These are phyloP conservation scores for Heimioporus sp. DNA, from an alignment of 768 basidiomycete genomes.

Conservation along the genomic window DNA sequence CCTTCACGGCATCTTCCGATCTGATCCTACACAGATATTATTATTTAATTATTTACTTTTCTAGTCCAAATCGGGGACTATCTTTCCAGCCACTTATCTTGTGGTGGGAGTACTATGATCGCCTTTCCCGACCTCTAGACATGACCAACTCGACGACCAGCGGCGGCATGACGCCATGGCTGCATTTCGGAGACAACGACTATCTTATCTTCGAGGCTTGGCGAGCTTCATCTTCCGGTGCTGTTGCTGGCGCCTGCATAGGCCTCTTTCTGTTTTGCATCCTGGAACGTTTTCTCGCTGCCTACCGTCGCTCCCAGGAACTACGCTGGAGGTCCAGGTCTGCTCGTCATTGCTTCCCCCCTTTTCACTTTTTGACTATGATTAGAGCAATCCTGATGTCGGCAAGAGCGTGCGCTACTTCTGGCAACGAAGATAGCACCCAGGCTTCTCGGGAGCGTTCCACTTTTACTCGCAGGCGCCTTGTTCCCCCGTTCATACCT, in stretches of 20 bases:
- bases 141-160: slow-evolving; percentile 11
- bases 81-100: no score
- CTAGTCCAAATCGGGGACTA: slow-evolving; percentile 7
- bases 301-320: slow-evolving; percentile 51
- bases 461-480: slow-evolving; percentile 18
- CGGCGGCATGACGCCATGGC: slow-evolving; percentile 57
- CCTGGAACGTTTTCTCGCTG: slow-evolving; percentile 67
- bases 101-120: no score
- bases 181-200: slow-evolving; percentile 69
- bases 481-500: slow-evolving; percentile 59
- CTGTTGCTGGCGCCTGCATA: slow-evolving; percentile 74
- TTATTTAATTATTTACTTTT: not conserved
- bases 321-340: slow-evolving; percentile 61
- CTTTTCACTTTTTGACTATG: not conserved
- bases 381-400: slow-evolving; percentile 12
- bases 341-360: slow-evolving; percentile 4
- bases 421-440: not conserved
- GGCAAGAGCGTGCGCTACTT: not conserved
- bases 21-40: no score
- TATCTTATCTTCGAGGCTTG: slow-evolving; percentile 65
- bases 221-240: slow-evolving; percentile 65
- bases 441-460: not conserved
- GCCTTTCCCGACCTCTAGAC: not conserved
- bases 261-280: slow-evolving; percentile 65
- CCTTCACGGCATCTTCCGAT: no score